Conservation (phyloP, 2,329 filamentous ascomycete species). For the Didymella pinodella region DNA sequence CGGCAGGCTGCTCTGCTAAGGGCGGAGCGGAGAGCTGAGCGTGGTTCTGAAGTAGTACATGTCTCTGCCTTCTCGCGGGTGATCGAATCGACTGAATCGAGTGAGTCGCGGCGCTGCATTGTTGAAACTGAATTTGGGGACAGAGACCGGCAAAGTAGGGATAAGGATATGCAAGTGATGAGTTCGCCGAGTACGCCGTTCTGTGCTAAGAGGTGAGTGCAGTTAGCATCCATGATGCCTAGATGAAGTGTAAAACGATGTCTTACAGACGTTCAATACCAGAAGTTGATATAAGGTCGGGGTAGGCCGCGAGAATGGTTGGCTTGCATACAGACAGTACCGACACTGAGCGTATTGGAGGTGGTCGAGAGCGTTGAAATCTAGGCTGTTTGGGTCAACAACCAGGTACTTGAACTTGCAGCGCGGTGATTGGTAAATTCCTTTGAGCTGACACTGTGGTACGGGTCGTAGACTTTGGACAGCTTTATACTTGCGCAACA, state of each 20-base stretch:
- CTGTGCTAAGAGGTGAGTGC: conserved; percentile 2
- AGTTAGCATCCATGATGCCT: background rate
- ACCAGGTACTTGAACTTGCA: background rate
- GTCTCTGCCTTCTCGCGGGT: conserved; percentile 7
- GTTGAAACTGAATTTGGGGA: background rate
- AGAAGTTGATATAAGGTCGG: background rate
- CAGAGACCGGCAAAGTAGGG: background rate
- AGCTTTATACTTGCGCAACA: conserved; percentile 4
- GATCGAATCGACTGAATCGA: conserved; percentile 6
- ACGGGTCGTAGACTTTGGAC: background rate
- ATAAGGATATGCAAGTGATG: background rate
- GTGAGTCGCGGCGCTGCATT: background rate
- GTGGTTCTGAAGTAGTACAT: background rate
- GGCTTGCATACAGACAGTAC: background rate
- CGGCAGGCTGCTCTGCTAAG: background rate
- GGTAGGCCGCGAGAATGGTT: background rate
- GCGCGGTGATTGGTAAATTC: background rate
- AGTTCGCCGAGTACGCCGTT: conserved; percentile 1
- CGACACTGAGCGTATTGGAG: background rate
- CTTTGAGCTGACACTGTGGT: background rate
- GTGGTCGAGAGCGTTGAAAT: background rate
- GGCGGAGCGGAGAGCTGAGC: background rate
- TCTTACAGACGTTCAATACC: background rate
- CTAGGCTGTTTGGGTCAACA: background rate
- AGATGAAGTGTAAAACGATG: background rate